These are phyloP conservation scores for Lumnitzera littorea DNA, from an alignment of 345 rosid genomes.

Conservation along the genomic window DNA sequence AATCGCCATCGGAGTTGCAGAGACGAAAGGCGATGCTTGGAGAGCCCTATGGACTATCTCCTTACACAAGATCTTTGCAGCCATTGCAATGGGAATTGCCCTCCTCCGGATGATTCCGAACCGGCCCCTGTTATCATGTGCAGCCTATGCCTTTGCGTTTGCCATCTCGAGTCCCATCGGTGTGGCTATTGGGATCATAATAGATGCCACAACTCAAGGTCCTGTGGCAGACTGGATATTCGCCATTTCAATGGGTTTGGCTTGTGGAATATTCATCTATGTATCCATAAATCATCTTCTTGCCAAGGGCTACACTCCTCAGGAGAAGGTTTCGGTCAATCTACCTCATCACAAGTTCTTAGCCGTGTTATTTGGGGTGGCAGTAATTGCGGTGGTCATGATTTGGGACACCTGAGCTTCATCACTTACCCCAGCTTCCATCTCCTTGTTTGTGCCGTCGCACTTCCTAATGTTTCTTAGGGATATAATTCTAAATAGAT, in stretches of 20 bases:
- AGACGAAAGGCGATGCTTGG: conserved; percentile 59
- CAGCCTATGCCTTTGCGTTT: conserved; percentile 60
- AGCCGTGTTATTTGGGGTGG: conserved; percentile 54
- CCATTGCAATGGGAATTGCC: conserved; percentile 82
- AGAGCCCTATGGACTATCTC: conserved; percentile 70
- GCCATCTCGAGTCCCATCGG: conserved; percentile 77
- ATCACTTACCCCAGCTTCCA: too few relatives aligned
- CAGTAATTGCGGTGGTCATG: conserved; percentile 62
- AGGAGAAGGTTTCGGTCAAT: conserved; percentile 18
- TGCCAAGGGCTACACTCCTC: conserved; percentile 50
- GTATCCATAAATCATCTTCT: conserved; percentile 68
- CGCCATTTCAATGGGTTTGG: conserved; percentile 70
- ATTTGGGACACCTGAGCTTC: conserved; percentile 52
- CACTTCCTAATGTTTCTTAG: neutral
- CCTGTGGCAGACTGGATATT: conserved; percentile 65
- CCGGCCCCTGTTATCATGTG: conserved; percentile 49
- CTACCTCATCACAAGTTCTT: conserved; percentile 41
- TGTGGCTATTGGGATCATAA: conserved; percentile 61
- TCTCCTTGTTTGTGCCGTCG: neutral
- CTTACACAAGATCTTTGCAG: conserved; percentile 73
- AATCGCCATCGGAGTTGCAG: conserved; percentile 41
- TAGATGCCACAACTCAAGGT: conserved; percentile 72
- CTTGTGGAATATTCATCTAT: conserved; percentile 71
- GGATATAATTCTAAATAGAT: too few relatives aligned
- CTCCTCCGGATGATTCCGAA: conserved; percentile 67